Evolutionary conservation across 129 eudicot genomes (phyloP), one percentile per base, ranked within the genome.

Genomic region (Chrysanthemum lavandulifolium): DNA sequence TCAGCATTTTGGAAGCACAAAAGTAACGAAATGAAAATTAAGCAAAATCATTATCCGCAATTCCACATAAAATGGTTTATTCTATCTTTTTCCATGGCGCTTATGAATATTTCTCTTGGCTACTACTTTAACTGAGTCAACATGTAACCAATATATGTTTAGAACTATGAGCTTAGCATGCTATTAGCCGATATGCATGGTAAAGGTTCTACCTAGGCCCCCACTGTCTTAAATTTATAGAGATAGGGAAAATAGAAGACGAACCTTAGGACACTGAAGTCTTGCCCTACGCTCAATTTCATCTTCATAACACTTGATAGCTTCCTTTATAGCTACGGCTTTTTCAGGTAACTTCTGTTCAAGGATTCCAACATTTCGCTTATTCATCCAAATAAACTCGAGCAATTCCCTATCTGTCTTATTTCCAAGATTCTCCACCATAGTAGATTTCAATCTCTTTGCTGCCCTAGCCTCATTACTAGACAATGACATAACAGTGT

Each of bases 361-460:
- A 60, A 77, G 81, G 47, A 77, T 33, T 71, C 81, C 81, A 69
- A 77, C 61, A 13, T 77, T 69, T 54, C 81, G 63, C 61, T 77
- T 77, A 69, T 77, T 69, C 76, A 18, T 77, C 81, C 81, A 69
- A 61, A 77, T 61, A 77, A 77, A 77, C 63, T 77, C 81, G 16
- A 23, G 14, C 63, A 77, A 77, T 16, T 77, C 81, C 71, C 81
- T 69, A 23, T 77, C 76, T 33, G 81, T 69, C 54, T 69, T 77
- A 29, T 9, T 49, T 18, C 23, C 56, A 13, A 77, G 70, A 64
- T 62, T 56, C 21, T 54, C 65, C 19, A 33, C 49, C 75, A 69
- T 13, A 69, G 53, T 16, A 13, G 40, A 76, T 68, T 76, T 76
- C 56, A 31, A 33, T 14, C 70, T 77, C 71, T 77, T 77, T n/a